Evolutionary conservation across 352 stramenopile genomes (phyloP).

Genomic region (Bremia lactucae): DNA sequence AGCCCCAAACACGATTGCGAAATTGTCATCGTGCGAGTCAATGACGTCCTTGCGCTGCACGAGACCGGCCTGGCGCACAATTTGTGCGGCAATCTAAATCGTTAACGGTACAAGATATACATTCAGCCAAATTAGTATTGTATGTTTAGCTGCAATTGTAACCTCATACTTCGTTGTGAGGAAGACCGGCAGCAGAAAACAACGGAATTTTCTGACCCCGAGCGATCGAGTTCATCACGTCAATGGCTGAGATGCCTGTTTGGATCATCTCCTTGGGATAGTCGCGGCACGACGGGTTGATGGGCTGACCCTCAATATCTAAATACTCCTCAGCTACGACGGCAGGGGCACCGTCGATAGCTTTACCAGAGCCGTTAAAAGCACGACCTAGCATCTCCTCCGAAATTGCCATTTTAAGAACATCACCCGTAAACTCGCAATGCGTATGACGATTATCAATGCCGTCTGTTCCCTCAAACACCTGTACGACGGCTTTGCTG

Average conservation of each 20-base stretch:
- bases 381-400: slow-evolving; percentile 97
- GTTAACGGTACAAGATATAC: slow-evolving; percentile 5
- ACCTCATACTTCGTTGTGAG: slow-evolving; percentile 90
- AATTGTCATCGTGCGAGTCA: slow-evolving; percentile 98
- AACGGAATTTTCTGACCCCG: slow-evolving; percentile 99
- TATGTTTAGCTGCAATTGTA: background rate
- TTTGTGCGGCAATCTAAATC: slow-evolving; percentile 92
- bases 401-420: slow-evolving; percentile 98
- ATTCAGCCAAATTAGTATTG: background rate
- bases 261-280: slow-evolving; percentile 99
- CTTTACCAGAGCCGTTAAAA: slow-evolving; percentile 97
- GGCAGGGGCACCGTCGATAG: slow-evolving; percentile 94
- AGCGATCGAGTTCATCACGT: slow-evolving; percentile 99
- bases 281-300: slow-evolving; percentile 97
- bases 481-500: slow-evolving; percentile 91
- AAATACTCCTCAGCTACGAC: slow-evolving; percentile 98
- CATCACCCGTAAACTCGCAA: slow-evolving; percentile 98
- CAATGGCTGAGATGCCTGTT: slow-evolving; percentile 98
- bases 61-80: slow-evolving; percentile 96
- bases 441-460: slow-evolving; percentile 98
- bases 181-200: slow-evolving; percentile 96
- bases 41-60: slow-evolving; percentile 97
- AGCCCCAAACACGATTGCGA: slow-evolving; percentile 98
- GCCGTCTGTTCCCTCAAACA: slow-evolving; percentile 98
- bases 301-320: slow-evolving; percentile 98